A percentile compares a stretch with the other conserved stretches of the same genome.
phyloP scores from a whole-genome alignment of 352 stramenopile species.

The Plasmopara halstedii region DNA sequence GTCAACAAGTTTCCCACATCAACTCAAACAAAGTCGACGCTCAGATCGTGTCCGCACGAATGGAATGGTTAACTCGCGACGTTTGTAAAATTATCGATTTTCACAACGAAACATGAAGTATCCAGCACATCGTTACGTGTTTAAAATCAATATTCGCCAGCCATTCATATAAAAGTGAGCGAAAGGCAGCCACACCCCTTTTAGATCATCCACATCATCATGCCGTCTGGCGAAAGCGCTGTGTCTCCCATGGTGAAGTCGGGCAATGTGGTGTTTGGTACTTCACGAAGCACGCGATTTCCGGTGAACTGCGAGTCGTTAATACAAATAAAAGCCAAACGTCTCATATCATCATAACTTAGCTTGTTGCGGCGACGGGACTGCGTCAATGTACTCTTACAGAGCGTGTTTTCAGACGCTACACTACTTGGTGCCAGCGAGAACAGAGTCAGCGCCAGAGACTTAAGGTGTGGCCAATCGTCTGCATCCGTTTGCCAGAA shows the following conservation, averaged over 20 bases:
- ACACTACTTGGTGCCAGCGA: constrained; percentile 69
- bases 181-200: too few species aligned
- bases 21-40: too few species aligned
- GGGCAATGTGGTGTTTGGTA: constrained; percentile 50
- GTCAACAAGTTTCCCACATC: too few species aligned
- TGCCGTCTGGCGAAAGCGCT: constrained; percentile 59
- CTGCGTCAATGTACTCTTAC: constrained; percentile 53
- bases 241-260: constrained; percentile 68
- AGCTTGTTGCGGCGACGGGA: constrained; percentile 70
- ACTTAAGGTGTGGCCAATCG: constrained; percentile 73
- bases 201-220: constrained; percentile 88
- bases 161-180: too few species aligned
- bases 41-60: too few species aligned
- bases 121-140: too few species aligned
- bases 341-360: constrained; percentile 58
- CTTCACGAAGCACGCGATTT: constrained; percentile 32
- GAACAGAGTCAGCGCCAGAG: constrained; percentile 67
- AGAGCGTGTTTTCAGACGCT: constrained; percentile 60
- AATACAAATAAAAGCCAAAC: constrained; percentile 76
- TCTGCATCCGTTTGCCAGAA: constrained; percentile 75
- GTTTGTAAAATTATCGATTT: too few species aligned
- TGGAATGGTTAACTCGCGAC: too few species aligned
- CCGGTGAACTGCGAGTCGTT: constrained; percentile 70
- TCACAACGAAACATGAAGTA: too few species aligned
- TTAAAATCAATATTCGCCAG: too few species aligned